Percentiles rank a stretch among this genome's conserved stretches.
Evolutionary conservation across 805 yeast species (phyloP).

Genomic region (Schwanniomyces vanrijiae): DNA sequence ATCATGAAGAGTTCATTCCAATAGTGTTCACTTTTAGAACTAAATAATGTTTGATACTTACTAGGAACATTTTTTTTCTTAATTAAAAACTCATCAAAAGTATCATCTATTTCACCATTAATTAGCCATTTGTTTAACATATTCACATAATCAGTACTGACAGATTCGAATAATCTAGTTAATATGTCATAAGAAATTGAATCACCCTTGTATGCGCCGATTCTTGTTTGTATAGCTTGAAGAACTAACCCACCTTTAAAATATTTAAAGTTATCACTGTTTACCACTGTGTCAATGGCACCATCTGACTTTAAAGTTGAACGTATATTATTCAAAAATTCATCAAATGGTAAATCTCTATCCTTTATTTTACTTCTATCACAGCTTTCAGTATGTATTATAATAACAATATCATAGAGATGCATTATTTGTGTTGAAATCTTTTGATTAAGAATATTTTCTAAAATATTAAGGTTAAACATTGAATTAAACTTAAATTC

Average conservation of each 20-base stretch:
- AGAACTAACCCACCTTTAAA: constrained; percentile 82
- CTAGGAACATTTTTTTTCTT: constrained; percentile 38
- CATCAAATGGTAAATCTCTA: constrained; percentile 22
- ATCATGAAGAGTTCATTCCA: constrained; percentile 78
- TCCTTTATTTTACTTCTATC: constrained; percentile 21
- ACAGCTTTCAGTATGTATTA: constrained; percentile 50
- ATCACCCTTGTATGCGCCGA: constrained; percentile 67
- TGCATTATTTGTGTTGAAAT: constrained; percentile 43
- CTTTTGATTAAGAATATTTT: constrained; percentile 30
- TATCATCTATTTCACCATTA: constrained; percentile 73
- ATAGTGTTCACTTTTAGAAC: constrained; percentile 52
- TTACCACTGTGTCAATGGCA: constrained; percentile 50
- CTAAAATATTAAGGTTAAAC: constrained; percentile 62
- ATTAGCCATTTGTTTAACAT: constrained; percentile 82
- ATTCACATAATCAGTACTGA: constrained; percentile 60
- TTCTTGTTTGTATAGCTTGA: constrained; percentile 56
- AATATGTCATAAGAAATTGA: constrained; percentile 52
- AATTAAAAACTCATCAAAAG: constrained; percentile 81
- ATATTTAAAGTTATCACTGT: constrained; percentile 44
- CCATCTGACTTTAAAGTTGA: constrained; percentile 45
- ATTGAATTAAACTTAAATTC: constrained; percentile 47
- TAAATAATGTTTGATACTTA: constrained; percentile 22
- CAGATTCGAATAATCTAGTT: constrained; percentile 49
- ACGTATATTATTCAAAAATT: constrained; percentile 36
- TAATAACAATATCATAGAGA: constrained; percentile 55